Evolutionary conservation across 768 basidiomycete genomes (phyloP).

Genomic region (Boletus patriciae): DNA sequence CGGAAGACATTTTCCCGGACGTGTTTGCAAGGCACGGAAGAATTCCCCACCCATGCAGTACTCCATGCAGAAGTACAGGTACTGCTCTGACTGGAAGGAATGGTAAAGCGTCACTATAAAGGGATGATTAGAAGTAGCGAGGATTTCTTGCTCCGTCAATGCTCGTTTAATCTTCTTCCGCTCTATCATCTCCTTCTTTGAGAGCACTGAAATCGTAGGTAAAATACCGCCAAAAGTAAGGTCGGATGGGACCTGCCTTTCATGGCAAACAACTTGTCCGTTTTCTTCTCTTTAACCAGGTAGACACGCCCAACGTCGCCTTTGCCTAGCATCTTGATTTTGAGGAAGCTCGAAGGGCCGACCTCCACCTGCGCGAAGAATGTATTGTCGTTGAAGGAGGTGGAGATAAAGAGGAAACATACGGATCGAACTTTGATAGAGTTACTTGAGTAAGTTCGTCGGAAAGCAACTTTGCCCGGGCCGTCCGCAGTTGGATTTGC

Average conservation of each 20-base stretch:
- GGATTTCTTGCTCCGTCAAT: conserved; percentile 96
- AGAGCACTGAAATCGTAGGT: conserved; percentile 67
- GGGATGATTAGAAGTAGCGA: conserved; percentile 97
- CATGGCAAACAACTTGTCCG: conserved; percentile 95
- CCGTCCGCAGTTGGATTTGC: conserved; percentile 46
- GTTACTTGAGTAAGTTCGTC: conserved; percentile 95
- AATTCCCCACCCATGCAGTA: conserved; percentile 99
- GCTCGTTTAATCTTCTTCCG: conserved; percentile 99
- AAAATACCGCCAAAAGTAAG: conserved; percentile 5
- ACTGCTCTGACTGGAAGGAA: conserved; percentile 97
- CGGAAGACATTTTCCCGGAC: conserved; percentile 93
- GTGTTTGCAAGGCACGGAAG: conserved; percentile 94
- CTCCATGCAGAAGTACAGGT: conserved; percentile 99
- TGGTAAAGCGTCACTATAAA: conserved; percentile 99
- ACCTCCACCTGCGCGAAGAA: conserved; percentile 75
- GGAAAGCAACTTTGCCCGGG: conserved; percentile 72
- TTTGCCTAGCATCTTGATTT: conserved; percentile 97
- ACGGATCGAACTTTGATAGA: conserved; percentile 94
- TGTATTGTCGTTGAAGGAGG: background rate
- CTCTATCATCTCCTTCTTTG: conserved; percentile 99
- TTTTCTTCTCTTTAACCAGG: conserved; percentile 97
- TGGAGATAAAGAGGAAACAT: conserved; percentile 28
- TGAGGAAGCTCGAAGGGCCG: conserved; percentile 89
- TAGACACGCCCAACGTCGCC: conserved; percentile 99
- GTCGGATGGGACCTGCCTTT: conserved; percentile 67